Evolutionary conservation across 345 rosid species (phyloP).

Genomic region (Schrenkiella parvula): DNA sequence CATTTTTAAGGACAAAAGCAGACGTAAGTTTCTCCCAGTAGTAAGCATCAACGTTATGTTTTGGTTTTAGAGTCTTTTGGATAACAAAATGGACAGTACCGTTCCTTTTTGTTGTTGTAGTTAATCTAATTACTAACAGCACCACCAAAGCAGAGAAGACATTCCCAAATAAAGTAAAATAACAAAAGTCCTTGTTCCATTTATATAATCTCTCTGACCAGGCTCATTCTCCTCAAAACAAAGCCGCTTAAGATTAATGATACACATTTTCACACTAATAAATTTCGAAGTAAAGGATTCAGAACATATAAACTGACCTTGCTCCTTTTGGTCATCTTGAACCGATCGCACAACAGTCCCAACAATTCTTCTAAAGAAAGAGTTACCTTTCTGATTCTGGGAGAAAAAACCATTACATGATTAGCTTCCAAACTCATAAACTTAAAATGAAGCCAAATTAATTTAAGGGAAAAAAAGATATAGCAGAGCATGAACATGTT

Average conservation of each 20-base stretch:
- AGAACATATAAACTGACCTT: conserved; percentile 58
- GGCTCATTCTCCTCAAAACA: neutral
- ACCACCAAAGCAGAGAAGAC: neutral
- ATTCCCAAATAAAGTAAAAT: neutral
- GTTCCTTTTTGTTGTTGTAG: neutral
- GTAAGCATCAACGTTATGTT: neutral
- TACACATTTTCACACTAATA: neutral
- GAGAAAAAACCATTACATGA: conserved; percentile 14
- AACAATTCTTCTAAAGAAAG: conserved; percentile 79
- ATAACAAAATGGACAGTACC: neutral
- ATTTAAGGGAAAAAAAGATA: neutral
- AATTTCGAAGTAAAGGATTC: neutral
- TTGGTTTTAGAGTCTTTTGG: neutral
- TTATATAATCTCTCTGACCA: neutral
- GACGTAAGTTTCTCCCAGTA: neutral
- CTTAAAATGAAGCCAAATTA: neutral
- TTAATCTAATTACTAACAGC: neutral
- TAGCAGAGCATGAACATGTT: conserved; percentile 4
- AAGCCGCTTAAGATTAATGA: neutral
- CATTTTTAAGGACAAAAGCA: neutral
- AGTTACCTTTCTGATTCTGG: conserved; percentile 69
- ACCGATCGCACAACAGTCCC: conserved; percentile 88
- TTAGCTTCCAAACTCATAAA: conserved; percentile 7
- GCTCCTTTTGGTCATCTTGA: conserved; percentile 97
- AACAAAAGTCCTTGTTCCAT: neutral